These are phyloP conservation scores for Epichloe scottii DNA, from an alignment of 2,329 filamentous ascomycete genomes.

Conservation along the genomic window DNA sequence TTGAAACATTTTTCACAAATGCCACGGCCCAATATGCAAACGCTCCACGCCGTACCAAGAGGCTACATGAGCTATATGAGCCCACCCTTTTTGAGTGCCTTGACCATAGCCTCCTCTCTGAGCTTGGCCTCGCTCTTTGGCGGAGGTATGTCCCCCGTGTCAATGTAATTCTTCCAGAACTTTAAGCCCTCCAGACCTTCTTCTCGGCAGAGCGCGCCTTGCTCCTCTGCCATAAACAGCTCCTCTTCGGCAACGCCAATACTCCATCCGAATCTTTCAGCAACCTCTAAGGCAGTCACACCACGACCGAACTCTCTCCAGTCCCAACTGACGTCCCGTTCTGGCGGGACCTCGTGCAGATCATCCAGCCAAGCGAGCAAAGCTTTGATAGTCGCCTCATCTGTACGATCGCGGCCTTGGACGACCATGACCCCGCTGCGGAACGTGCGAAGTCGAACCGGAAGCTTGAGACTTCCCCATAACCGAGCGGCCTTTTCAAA, in stretches of 20 bases:
- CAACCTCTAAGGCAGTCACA: constrained; percentile 79
- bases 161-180: constrained; percentile 79
- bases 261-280: constrained; percentile 90
- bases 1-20: not conserved
- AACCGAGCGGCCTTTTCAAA: constrained; percentile 80
- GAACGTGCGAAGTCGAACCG: constrained; percentile 77
- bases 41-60: not conserved
- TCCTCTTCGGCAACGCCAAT: constrained; percentile 92
- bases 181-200: constrained; percentile 81
- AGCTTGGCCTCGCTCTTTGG: constrained; percentile 16
- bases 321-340: constrained; percentile 58
- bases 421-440: constrained; percentile 92
- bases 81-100: constrained; percentile 31
- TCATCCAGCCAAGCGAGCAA: constrained; percentile 67
- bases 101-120: constrained; percentile 29
- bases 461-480: constrained; percentile 80
- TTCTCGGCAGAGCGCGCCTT: constrained; percentile 76
- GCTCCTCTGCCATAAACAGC: constrained; percentile 92
- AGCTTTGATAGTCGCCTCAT: constrained; percentile 74
- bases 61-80: constrained; percentile 15
- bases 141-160: constrained; percentile 27
- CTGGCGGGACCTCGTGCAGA: constrained; percentile 52
- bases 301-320: constrained; percentile 69
- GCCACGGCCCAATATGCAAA: not conserved
- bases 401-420: constrained; percentile 75